Conservation (phyloP, 2,329 filamentous ascomycete species). For the Incumbomyces delicatus region DNA sequence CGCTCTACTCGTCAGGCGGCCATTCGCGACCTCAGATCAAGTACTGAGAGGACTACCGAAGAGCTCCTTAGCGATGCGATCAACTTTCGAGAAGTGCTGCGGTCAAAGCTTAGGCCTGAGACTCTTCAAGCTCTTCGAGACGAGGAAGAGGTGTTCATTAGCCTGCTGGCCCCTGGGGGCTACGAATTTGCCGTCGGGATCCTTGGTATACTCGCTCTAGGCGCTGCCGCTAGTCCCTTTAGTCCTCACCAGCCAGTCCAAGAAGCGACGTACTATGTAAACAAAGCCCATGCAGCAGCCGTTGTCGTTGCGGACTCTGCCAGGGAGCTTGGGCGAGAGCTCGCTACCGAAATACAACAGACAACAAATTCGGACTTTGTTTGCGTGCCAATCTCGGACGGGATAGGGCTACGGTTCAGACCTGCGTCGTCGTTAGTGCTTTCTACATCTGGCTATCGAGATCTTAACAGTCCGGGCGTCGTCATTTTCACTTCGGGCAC, state of each 20-base stretch:
- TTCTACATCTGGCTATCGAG: constrained; percentile 23
- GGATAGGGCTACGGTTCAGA: constrained; percentile 12
- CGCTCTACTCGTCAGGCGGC: constrained; percentile 20
- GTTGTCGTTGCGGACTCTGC: constrained; percentile 16
- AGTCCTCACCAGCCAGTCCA: constrained; percentile 24
- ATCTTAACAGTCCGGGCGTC: constrained; percentile 25
- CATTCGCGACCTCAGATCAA: constrained; percentile 26
- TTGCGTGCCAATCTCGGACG: constrained; percentile 21
- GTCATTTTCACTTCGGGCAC: constrained; percentile 25
- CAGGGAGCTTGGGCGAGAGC: constrained; percentile 13
- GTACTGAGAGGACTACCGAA: constrained; percentile 26
- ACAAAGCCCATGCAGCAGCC: constrained; percentile 18
- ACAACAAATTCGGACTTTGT: constrained; percentile 16
- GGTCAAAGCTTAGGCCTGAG: constrained; percentile 11
- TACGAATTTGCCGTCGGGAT: constrained; percentile 31
- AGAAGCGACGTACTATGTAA: constrained; percentile 27
- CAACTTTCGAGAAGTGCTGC: constrained; percentile 22
- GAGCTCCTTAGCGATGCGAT: constrained; percentile 26
- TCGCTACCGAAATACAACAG: constrained; percentile 14
- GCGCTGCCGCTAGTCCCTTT: constrained; percentile 28
- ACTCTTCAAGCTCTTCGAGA: constrained; percentile 17
- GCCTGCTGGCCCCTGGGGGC: constrained; percentile 26
- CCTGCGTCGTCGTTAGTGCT: constrained; percentile 13
- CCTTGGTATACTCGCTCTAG: constrained; percentile 26
- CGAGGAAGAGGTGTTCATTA: constrained; percentile 27